phyloP scores from a whole-genome alignment of 176 grass and related monocot species.

The Carex littledalei region DNA sequence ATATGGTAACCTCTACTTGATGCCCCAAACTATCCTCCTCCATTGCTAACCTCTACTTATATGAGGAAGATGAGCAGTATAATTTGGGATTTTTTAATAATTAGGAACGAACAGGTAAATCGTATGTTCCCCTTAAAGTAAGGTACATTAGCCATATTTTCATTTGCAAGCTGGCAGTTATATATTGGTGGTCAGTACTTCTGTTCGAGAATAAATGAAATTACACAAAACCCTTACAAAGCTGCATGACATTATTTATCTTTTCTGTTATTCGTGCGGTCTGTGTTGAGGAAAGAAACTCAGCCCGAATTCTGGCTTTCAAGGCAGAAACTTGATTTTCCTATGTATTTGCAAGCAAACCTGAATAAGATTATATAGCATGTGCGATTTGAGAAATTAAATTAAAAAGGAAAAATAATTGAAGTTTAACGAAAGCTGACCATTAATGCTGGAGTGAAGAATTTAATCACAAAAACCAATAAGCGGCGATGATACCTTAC shows the following conservation, averaged over 20 bases:
- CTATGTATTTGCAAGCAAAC: conserved; percentile 35
- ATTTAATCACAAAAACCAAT: conserved; percentile 35
- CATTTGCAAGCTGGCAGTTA: neutral
- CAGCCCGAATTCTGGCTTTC: conserved; percentile 81
- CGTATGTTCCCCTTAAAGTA: too few species aligned
- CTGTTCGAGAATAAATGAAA: neutral
- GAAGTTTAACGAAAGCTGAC: conserved; percentile 32
- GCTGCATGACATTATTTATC: conserved; percentile 25
- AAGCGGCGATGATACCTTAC: too few species aligned
- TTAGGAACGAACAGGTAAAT: neutral
- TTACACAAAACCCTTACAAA: neutral
- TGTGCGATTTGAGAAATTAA: neutral
- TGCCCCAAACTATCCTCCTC: neutral
- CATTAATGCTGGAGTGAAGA: conserved; percentile 65
- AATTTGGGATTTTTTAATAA: neutral
- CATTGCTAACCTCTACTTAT: neutral
- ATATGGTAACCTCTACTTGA: conserved; percentile 6
- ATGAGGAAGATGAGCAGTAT: neutral
- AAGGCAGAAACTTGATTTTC: conserved; percentile 86
- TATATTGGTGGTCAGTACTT: neutral
- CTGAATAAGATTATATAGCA: conserved; percentile 21
- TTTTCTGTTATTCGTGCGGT: conserved; percentile 52
- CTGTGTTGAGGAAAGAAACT: conserved; percentile 97
- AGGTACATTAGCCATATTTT: neutral
- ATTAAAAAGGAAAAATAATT: conserved; percentile 24